These are phyloP conservation scores for Leishmania guyanensis DNA, from an alignment of 208 protist genomes.

Conservation along the genomic window DNA sequence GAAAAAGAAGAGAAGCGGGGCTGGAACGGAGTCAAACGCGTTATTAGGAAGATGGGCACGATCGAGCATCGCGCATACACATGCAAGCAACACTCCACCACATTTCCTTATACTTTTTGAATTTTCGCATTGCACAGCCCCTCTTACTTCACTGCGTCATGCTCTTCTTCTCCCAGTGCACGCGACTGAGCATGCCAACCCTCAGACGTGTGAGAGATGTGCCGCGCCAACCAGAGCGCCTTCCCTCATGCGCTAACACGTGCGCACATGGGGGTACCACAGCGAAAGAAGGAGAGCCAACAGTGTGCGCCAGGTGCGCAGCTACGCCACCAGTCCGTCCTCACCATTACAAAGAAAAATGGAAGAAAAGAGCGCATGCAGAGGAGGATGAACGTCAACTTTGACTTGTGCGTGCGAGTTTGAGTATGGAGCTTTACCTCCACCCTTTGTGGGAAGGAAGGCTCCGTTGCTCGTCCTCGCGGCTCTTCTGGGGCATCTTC, in stretches of 20 bases:
- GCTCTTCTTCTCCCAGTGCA: neutral
- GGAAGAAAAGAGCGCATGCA: too few species aligned
- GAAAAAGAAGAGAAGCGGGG: neutral
- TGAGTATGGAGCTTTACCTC: neutral
- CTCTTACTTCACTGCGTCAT: neutral
- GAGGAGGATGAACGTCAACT: neutral
- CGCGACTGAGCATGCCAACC: neutral
- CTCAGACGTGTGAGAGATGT: neutral
- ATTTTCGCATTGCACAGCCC: neutral
- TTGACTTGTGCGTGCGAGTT: neutral
- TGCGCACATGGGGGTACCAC: neutral
- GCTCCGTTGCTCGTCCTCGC: neutral
- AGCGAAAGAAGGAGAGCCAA: neutral
- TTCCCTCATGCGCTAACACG: neutral
- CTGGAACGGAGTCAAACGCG: neutral
- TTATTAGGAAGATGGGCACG: neutral
- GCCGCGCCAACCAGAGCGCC: neutral
- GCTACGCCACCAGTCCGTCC: neutral
- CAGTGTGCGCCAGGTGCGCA: neutral
- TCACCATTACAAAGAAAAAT: neutral
- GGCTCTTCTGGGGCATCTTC: neutral
- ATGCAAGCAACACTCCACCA: constrained; percentile 9
- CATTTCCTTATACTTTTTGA: neutral
- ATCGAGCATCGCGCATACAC: constrained; percentile 19
- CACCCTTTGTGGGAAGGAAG: neutral